Conservation (phyloP, 2,329 filamentous ascomycete genomes). For the Cercospora sojina region DNA sequence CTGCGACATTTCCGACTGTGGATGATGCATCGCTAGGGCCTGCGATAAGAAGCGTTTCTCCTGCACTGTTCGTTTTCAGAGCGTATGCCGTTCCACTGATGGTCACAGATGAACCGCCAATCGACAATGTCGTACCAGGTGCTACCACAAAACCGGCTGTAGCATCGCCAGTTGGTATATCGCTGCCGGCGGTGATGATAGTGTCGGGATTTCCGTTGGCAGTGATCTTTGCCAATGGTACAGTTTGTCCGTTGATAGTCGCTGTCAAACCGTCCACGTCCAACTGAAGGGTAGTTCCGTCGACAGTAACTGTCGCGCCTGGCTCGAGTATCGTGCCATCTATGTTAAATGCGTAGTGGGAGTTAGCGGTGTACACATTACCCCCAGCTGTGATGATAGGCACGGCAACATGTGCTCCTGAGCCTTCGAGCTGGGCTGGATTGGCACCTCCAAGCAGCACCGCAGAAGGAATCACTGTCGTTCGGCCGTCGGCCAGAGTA, state of each 20-base stretch:
- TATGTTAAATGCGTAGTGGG: not conserved
- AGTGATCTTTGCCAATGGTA: not conserved
- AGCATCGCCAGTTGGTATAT: not conserved
- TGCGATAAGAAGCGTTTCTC: slow-evolving; percentile 6
- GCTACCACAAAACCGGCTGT: not conserved
- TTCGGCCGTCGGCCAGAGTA: not conserved
- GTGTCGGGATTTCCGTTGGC: not conserved
- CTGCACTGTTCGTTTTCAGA: slow-evolving; percentile 8
- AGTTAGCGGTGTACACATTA: not conserved
- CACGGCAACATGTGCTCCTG: not conserved
- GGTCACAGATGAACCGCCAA: slow-evolving; percentile 8
- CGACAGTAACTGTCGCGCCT: not conserved
- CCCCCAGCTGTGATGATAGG: not conserved
- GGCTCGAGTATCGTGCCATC: not conserved
- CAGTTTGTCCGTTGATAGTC: not conserved
- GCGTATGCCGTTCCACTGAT: slow-evolving; percentile 11
- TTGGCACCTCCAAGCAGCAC: not conserved
- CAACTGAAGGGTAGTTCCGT: not conserved
- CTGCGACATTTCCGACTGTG: not conserved
- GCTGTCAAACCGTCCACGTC: not conserved
- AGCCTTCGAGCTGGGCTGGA: not conserved
- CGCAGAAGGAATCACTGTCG: not conserved
- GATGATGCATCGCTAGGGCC: not conserved
- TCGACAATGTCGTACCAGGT: slow-evolving; percentile 5
- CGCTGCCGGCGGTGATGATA: not conserved